Percentiles rank a stretch among this genome's conserved stretches.
These are phyloP conservation scores for Nemania diffusa DNA, from an alignment of 2,329 filamentous ascomycete genomes.

Conservation along the genomic window DNA sequence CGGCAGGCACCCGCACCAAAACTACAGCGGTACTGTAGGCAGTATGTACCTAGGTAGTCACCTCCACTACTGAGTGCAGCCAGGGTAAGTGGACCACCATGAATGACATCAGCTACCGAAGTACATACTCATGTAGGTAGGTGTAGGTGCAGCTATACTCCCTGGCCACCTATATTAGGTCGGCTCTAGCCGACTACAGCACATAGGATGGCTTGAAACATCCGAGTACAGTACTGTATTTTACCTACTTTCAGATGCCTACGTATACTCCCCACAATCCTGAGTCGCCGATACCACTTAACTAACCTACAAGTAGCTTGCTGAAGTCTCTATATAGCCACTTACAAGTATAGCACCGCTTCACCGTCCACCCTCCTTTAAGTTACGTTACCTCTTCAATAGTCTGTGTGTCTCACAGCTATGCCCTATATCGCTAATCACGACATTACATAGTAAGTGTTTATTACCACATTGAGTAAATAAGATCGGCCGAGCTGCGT, in stretches of 20 bases:
- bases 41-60: not conserved
- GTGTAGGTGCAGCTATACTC: not conserved
- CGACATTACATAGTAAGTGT: not conserved
- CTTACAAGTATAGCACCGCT: not conserved
- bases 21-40: not conserved
- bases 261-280: not conserved
- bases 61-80: too few species aligned
- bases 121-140: not conserved
- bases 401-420: not conserved
- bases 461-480: constrained; percentile 29
- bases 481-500: constrained; percentile 12
- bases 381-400: not conserved
- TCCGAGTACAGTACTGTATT: not conserved
- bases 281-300: not conserved
- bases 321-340: not conserved
- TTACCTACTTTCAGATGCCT: not conserved
- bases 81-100: not conserved
- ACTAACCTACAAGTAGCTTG: not conserved
- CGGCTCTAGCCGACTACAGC: not conserved
- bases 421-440: not conserved
- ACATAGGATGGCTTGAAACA: not conserved
- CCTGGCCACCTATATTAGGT: not conserved
- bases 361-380: not conserved
- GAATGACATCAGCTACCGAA: constrained; percentile 1
- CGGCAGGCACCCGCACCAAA: not conserved